Evolutionary conservation across 2,329 filamentous ascomycete genomes (phyloP), one percentile per base, ranked within the genome.

Genomic region (Botrytis galanthina): DNA sequence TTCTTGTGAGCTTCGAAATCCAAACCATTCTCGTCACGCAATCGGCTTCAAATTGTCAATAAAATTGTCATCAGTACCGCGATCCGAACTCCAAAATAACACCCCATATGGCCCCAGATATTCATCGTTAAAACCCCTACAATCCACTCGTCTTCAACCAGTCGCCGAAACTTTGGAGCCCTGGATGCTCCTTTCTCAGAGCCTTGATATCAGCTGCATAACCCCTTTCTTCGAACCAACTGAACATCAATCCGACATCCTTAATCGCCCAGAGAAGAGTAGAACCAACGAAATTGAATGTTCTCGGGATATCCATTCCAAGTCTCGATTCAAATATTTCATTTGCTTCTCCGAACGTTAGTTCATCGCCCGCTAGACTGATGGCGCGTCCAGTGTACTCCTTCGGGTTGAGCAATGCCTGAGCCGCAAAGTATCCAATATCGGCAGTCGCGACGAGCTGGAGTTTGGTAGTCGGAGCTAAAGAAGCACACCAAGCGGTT

Each of bases 341-440:
- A 60, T 80, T 80, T 10, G 78, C 78, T 74, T 84, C 77, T 16
- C 74, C 75, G 44, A 81, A 80, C 5, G 81, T 84, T 72, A 86
- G 77, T 74, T 86, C 83, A 71, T 87, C 84, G 0, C 85, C 84
- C 0, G 84, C 85, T 6, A 87, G 76, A 18, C 82, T 82, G 14
- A 86, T 78, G 14, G 83, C 82, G 39, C 78, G 79, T 39, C 79
- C 78, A 42, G 81, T 77, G 79, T 82, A 86, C 26, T 77, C 73
- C 20, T 81, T 78, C 0, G 83, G 82, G 3, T 83, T 74, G 7
- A 79, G 66, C 70, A 87, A 85, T 0, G 84, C 84, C 76, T 84
- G 80, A 29, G 82, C 83, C 8, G 82, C 85, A 72, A 85, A 85
- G 29, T 82, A 77, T 2, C 86, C 85, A 73, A 87, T 85, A 72